Percentiles rank a stretch among this genome's conserved stretches.
These are phyloP conservation scores for Apiospora sp. DNA, from an alignment of 2,329 filamentous ascomycete genomes.

Conservation along the genomic window DNA sequence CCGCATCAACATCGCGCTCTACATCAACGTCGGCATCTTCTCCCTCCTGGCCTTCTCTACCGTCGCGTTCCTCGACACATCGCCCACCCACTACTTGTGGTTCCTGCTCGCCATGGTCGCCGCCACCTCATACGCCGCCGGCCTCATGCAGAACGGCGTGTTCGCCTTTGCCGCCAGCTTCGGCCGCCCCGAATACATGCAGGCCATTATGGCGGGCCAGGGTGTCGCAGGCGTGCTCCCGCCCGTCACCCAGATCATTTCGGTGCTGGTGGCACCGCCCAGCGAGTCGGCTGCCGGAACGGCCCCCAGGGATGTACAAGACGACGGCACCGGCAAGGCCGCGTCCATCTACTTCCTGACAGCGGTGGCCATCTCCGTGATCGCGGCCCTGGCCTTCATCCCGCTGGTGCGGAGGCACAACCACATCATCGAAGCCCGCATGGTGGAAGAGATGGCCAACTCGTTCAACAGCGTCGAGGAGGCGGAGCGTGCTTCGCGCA, in stretches of 20 bases:
- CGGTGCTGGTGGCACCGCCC: conserved; percentile 70
- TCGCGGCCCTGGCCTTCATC: conserved; percentile 76
- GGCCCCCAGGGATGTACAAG: conserved; percentile 39
- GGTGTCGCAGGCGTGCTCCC: conserved; percentile 91
- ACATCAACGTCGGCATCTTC: conserved; percentile 82
- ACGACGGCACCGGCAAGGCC: conserved; percentile 61
- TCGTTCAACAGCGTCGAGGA: conserved; percentile 61
- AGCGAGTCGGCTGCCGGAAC: conserved; percentile 41
- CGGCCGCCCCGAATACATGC: conserved; percentile 86
- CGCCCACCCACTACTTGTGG: conserved; percentile 73
- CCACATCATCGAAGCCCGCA: conserved; percentile 58
- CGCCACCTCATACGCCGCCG: conserved; percentile 79
- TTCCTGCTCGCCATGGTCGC: conserved; percentile 87
- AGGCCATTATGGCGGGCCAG: conserved; percentile 96
- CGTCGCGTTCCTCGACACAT: conserved; percentile 66
- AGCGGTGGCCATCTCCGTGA: conserved; percentile 77
- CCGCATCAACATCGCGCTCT: conserved; percentile 80
- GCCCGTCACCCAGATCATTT: conserved; percentile 80
- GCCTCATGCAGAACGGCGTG: conserved; percentile 90
- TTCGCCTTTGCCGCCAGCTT: conserved; percentile 92
- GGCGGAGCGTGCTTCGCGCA: conserved; percentile 58
- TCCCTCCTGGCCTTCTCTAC: conserved; percentile 83
- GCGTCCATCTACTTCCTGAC: conserved; percentile 93
- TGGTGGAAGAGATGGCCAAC: conserved; percentile 57
- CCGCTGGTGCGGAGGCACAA: conserved; percentile 72